A percentile compares a stretch with the other conserved stretches of the same genome.
Evolutionary conservation across 768 basidiomycete genomes (phyloP).

Genomic region (Mycena capillaripes): DNA sequence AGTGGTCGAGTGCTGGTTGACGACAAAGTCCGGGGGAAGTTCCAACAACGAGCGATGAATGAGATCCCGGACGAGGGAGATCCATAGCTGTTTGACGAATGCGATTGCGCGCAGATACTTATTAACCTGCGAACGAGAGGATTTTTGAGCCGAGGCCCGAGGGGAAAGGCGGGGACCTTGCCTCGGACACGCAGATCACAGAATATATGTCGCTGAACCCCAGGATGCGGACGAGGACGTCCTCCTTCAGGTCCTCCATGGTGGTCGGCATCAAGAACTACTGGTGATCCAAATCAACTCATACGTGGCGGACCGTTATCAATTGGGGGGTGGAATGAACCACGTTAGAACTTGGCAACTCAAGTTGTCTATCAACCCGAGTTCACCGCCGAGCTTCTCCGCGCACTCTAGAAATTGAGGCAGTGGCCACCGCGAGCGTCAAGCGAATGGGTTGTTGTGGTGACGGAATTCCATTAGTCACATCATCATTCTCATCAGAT

Average conservation of each 20-base stretch:
- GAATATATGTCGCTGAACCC: not conserved
- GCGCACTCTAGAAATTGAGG: too few species aligned
- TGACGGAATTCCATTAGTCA: too few species aligned
- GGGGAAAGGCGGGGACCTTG: not conserved
- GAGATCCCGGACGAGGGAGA: not conserved
- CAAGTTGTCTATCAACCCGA: too few species aligned
- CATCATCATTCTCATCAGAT: too few species aligned
- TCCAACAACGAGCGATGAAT: not conserved
- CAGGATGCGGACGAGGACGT: not conserved
- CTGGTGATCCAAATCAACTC: too few species aligned
- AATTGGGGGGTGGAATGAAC: too few species aligned
- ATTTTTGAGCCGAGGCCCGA: not conserved
- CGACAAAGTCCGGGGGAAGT: not conserved
- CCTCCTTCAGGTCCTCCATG: not conserved
- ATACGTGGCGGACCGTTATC: too few species aligned
- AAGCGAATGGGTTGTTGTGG: too few species aligned
- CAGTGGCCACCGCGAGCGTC: too few species aligned
- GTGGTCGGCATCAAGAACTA: not conserved
- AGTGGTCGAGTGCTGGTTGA: not conserved
- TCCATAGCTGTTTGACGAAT: not conserved
- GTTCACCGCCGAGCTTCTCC: too few species aligned
- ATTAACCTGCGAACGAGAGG: too few species aligned
- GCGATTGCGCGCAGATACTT: not conserved
- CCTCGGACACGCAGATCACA: not conserved
- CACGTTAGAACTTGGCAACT: too few species aligned